Evolutionary conservation across 2,329 filamentous ascomycete species (phyloP).

Genomic region (Cercospora canescens): DNA sequence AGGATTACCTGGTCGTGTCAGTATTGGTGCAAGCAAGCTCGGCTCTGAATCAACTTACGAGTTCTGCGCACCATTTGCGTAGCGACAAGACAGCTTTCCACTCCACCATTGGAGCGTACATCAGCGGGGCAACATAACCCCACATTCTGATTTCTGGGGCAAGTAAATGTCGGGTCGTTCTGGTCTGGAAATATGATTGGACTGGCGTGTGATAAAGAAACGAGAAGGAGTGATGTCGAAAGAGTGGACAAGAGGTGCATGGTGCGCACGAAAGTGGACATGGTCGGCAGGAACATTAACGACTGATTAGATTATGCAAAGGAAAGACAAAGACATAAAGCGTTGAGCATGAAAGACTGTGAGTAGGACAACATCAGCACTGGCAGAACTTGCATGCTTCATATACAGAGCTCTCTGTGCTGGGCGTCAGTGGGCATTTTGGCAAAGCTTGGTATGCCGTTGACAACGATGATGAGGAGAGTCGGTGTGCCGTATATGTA

Average conservation of each 20-base stretch:
- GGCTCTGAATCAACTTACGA: not conserved
- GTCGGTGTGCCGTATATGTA: not conserved
- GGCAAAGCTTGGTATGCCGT: conserved; percentile 1
- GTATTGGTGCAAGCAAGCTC: not conserved
- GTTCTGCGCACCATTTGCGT: not conserved
- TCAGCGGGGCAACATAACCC: not conserved
- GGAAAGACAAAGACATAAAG: not conserved
- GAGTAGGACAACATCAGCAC: not conserved
- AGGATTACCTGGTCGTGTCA: not conserved
- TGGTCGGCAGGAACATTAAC: not conserved
- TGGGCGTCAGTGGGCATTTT: not conserved
- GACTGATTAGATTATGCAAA: not conserved
- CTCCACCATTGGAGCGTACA: not conserved
- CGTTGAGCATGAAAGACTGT: not conserved
- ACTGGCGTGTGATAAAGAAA: not conserved
- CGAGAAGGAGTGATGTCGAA: not conserved
- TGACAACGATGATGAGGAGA: not conserved
- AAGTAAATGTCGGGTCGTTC: not conserved
- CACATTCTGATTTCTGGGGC: not conserved
- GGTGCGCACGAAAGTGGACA: not conserved
- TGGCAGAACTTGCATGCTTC: not conserved
- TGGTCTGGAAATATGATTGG: not conserved
- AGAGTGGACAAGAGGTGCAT: not conserved
- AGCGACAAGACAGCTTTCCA: not conserved
- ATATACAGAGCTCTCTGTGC: not conserved